Conservation (phyloP, 352 stramenopile species). For the Phytophthora fragariae region DNA sequence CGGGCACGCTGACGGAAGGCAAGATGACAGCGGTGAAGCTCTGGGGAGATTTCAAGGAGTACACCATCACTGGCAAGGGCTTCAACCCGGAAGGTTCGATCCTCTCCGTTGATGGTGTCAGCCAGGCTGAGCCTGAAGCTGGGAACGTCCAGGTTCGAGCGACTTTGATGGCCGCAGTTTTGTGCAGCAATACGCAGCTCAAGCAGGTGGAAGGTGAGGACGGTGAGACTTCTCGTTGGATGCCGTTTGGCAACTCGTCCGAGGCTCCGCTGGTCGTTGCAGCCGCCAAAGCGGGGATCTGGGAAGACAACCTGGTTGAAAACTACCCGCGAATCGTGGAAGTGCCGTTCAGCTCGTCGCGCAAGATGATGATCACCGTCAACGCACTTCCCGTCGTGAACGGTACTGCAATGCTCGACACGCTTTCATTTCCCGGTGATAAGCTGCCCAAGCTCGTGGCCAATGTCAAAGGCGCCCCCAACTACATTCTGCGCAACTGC, state of each 20-base stretch:
- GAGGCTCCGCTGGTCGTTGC: slow-evolving; percentile 79
- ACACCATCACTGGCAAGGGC: slow-evolving; percentile 69
- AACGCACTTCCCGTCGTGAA: slow-evolving; percentile 50
- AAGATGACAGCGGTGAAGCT: slow-evolving; percentile 87
- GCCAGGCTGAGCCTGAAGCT: slow-evolving; percentile 41
- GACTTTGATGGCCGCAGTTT: slow-evolving; percentile 64
- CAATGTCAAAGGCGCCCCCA: slow-evolving; percentile 73
- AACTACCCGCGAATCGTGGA: slow-evolving; percentile 86
- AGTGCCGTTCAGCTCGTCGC: slow-evolving; percentile 95
- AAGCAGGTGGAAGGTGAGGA: slow-evolving; percentile 68
- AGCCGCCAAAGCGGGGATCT: slow-evolving; percentile 73
- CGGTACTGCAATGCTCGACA: slow-evolving; percentile 47
- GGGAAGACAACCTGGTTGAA: slow-evolving; percentile 55
- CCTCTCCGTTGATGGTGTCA: slow-evolving; percentile 49
- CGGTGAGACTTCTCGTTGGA: slow-evolving; percentile 40
- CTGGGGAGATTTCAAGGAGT: slow-evolving; percentile 77
- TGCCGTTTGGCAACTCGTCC: slow-evolving; percentile 74
- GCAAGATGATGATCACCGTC: slow-evolving; percentile 95
- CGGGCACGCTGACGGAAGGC: slow-evolving; percentile 93
- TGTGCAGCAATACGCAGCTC: slow-evolving; percentile 83
- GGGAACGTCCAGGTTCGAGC: slow-evolving; percentile 66
- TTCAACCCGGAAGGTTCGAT: slow-evolving; percentile 70
- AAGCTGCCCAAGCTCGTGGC: slow-evolving; percentile 57
- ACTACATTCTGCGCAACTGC: slow-evolving; percentile 78
- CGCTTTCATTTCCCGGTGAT: slow-evolving; percentile 42